Evolutionary conservation across 2,329 filamentous ascomycete species (phyloP).

Genomic region (Akanthomyces uredinophilus): DNA sequence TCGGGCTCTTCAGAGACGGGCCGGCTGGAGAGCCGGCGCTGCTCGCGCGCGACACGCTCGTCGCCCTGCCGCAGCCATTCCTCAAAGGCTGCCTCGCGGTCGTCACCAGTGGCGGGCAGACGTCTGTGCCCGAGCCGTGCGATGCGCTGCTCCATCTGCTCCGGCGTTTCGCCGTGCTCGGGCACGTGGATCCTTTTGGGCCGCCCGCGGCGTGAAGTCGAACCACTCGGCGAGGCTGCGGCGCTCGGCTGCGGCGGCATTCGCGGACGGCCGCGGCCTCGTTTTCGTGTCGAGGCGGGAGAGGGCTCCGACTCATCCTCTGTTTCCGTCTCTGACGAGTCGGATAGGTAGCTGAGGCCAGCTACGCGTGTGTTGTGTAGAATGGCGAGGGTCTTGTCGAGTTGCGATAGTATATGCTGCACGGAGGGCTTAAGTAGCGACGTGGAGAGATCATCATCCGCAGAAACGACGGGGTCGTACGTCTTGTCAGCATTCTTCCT

Average conservation of each 20-base stretch:
- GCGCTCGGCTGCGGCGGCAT: conserved; percentile 13
- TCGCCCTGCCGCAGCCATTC: conserved; percentile 30
- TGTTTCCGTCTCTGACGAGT: conserved; percentile 29
- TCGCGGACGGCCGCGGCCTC: conserved; percentile 13
- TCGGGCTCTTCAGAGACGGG: conserved; percentile 14
- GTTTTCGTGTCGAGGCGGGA: neutral
- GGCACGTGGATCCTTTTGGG: conserved; percentile 36
- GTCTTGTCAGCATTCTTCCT: conserved; percentile 18
- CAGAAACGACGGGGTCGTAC: conserved; percentile 51
- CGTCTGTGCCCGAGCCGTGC: conserved; percentile 36
- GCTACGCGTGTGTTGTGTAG: conserved; percentile 64
- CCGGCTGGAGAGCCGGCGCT: conserved; percentile 15
- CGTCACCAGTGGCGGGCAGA: conserved; percentile 22
- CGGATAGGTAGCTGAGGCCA: conserved; percentile 32
- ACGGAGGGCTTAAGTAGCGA: conserved; percentile 62
- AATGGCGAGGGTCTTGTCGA: conserved; percentile 65
- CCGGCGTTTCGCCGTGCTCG: conserved; percentile 39
- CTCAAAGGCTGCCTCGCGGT: conserved; percentile 30
- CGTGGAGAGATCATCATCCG: conserved; percentile 65
- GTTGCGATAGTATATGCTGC: conserved; percentile 61
- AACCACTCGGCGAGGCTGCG: conserved; percentile 3
- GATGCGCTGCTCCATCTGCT: conserved; percentile 43
- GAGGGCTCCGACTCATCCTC: conserved; percentile 30
- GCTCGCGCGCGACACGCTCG: conserved; percentile 20
- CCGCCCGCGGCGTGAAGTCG: conserved; percentile 29